phyloP scores from a whole-genome alignment of 768 basidiomycete species.

The Suillus decipiens region DNA sequence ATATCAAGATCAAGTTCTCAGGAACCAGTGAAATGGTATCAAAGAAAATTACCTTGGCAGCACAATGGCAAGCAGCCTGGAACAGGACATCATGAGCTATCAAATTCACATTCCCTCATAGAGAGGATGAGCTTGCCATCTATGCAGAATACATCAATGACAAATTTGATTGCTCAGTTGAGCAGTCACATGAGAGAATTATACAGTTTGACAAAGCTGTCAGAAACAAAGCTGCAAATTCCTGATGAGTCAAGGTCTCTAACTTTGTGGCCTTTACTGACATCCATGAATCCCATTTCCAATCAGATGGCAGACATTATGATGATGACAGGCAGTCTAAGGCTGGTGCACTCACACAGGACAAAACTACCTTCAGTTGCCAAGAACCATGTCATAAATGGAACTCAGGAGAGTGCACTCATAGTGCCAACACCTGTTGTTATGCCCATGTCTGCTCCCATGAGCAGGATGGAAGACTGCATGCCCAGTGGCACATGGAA shows the following conservation, averaged over 20 bases:
- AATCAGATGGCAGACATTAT: background rate
- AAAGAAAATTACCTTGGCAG: conserved; percentile 16
- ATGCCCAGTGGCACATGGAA: background rate
- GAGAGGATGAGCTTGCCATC: conserved; percentile 23
- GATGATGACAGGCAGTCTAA: background rate
- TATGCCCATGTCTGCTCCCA: background rate
- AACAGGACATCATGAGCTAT: conserved; percentile 16
- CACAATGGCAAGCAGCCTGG: conserved; percentile 31
- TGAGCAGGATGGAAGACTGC: background rate
- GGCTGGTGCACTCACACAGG: background rate
- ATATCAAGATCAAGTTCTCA: conserved; percentile 15
- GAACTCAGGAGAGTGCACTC: background rate
- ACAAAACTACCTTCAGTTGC: background rate
- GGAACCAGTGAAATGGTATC: conserved; percentile 6
- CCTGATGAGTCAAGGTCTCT: conserved; percentile 19
- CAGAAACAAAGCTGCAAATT: conserved; percentile 23
- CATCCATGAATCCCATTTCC: background rate
- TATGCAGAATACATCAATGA: conserved; percentile 29
- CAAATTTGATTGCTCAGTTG: conserved; percentile 21
- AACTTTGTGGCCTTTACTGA: conserved; percentile 15
- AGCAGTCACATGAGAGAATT: conserved; percentile 18
- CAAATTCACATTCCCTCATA: conserved; percentile 29
- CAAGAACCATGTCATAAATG: background rate
- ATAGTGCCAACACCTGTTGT: background rate
- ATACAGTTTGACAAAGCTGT: conserved; percentile 34